These are phyloP conservation scores for Dactylellina cionopaga DNA, from an alignment of 2,329 filamentous ascomycete genomes.

Conservation along the genomic window DNA sequence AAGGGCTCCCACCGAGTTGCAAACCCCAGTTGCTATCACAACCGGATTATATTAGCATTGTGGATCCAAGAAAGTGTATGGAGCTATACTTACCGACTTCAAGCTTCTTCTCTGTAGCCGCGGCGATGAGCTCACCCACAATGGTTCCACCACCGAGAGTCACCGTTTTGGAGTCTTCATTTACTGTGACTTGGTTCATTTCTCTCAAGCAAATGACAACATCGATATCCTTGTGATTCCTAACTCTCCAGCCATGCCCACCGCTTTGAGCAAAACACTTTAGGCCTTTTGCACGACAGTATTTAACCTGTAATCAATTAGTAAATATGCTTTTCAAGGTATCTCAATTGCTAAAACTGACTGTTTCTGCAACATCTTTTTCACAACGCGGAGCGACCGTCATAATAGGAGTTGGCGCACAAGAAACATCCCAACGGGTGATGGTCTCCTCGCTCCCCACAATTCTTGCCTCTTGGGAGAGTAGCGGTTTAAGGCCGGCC, in stretches of 20 bases:
- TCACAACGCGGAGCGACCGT: slow-evolving; percentile 26
- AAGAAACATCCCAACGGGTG: slow-evolving; percentile 33
- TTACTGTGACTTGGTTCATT: slow-evolving; percentile 32
- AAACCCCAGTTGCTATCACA: slow-evolving; percentile 33
- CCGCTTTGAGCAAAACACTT: slow-evolving; percentile 46
- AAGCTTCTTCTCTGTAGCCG: slow-evolving; percentile 3
- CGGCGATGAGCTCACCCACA: slow-evolving; percentile 36
- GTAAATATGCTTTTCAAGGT: neutral
- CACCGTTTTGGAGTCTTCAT: slow-evolving; percentile 29
- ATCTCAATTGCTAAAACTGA: neutral
- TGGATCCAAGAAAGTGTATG: neutral
- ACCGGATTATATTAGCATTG: neutral
- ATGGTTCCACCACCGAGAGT: slow-evolving; percentile 53
- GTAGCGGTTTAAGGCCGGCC: neutral
- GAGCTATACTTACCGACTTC: slow-evolving; percentile 24
- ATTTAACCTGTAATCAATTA: no score
- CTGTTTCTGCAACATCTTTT: slow-evolving; percentile 39
- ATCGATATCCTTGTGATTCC: slow-evolving; percentile 20
- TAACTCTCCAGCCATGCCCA: slow-evolving; percentile 34
- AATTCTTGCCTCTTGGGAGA: slow-evolving; percentile 26
- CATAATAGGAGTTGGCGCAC: slow-evolving; percentile 6
- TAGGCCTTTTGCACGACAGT: slow-evolving; percentile 17
- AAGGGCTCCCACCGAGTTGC: slow-evolving; percentile 36
- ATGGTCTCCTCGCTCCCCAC: slow-evolving; percentile 24
- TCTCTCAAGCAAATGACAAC: slow-evolving; percentile 47